Conservation (phyloP, 352 stramenopile genomes). For the Phytopythium litorale region DNA sequence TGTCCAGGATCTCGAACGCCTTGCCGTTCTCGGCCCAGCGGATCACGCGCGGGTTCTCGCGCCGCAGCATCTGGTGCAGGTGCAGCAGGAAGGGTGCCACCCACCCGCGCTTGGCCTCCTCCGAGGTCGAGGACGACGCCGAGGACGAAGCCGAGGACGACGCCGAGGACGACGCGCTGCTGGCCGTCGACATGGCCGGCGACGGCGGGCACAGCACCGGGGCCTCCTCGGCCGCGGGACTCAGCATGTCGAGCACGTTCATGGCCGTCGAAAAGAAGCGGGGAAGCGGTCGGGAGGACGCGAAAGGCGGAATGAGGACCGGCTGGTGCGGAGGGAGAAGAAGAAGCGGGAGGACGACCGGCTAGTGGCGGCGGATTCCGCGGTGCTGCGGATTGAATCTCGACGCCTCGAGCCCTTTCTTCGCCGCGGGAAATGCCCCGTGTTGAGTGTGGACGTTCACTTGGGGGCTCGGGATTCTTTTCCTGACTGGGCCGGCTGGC, state of each 20-base stretch:
- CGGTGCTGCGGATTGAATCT: background rate
- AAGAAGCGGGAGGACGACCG: background rate
- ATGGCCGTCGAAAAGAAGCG: slow-evolving; percentile 13
- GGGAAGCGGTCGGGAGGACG: slow-evolving; percentile 1
- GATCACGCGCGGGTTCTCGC: slow-evolving; percentile 74
- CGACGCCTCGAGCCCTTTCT: background rate
- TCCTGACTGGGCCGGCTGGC: slow-evolving; percentile 9
- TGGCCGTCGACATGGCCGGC: slow-evolving; percentile 30
- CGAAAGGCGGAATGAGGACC: slow-evolving; percentile 31
- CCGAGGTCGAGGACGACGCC: background rate
- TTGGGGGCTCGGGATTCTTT: background rate
- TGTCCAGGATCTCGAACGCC: slow-evolving; percentile 86
- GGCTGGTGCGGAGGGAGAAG: background rate
- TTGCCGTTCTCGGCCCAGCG: slow-evolving; percentile 75
- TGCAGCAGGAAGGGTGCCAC: slow-evolving; percentile 85
- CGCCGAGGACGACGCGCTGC: slow-evolving; percentile 13
- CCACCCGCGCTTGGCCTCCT: slow-evolving; percentile 47
- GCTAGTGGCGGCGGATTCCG: background rate
- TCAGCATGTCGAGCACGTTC: slow-evolving; percentile 49
- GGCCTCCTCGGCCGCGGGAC: slow-evolving; percentile 9
- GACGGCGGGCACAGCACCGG: slow-evolving; percentile 27
- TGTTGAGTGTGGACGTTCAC: background rate
- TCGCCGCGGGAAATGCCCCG: background rate
- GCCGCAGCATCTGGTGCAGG: slow-evolving; percentile 81
- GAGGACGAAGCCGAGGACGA: slow-evolving; percentile 5